A percentile compares a stretch with the other conserved stretches of the same genome.
These are phyloP conservation scores for Trichosporon sp. DNA, from an alignment of 1,284 basidiomycete species.

Conservation along the genomic window DNA sequence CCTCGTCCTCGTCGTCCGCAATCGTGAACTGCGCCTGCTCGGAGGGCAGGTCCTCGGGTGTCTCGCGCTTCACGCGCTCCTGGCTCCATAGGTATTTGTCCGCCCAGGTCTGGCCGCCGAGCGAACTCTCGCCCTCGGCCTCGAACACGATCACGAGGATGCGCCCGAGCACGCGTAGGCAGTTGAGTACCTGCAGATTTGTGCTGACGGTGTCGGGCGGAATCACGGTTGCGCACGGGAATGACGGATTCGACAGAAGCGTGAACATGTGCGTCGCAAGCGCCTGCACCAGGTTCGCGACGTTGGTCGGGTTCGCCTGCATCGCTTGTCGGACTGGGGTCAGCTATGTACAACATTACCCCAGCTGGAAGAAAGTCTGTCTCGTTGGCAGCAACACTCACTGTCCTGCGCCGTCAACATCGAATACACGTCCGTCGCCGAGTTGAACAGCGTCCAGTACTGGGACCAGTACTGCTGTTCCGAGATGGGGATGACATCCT, in stretches of 20 bases:
- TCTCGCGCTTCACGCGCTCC: conserved; percentile 19
- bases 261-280: conserved; percentile 75
- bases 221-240: conserved; percentile 62
- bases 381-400: conserved; percentile 56
- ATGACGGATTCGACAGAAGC: conserved; percentile 76
- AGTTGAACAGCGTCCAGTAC: conserved; percentile 82
- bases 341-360: neutral
- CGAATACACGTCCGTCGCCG: conserved; percentile 82
- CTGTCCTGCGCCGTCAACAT: conserved; percentile 82
- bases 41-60: neutral
- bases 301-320: conserved; percentile 77
- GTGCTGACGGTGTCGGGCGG: conserved; percentile 60
- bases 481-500: conserved; percentile 68
- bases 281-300: conserved; percentile 75
- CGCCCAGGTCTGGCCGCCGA: conserved; percentile 27
- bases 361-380: too few species aligned
- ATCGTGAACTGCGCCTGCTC: conserved; percentile 70
- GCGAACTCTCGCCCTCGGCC: conserved; percentile 62
- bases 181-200: conserved; percentile 83
- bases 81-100: conserved; percentile 28
- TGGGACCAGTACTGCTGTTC: conserved; percentile 79
- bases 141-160: conserved; percentile 87
- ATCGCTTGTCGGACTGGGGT: conserved; percentile 73
- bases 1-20: conserved; percentile 60
- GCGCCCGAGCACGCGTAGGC: conserved; percentile 78